A percentile compares a stretch with the other conserved stretches of the same genome.
Evolutionary conservation across 176 grass and related monocot species (phyloP).

Genomic region (Alopecurus myosuroides): DNA sequence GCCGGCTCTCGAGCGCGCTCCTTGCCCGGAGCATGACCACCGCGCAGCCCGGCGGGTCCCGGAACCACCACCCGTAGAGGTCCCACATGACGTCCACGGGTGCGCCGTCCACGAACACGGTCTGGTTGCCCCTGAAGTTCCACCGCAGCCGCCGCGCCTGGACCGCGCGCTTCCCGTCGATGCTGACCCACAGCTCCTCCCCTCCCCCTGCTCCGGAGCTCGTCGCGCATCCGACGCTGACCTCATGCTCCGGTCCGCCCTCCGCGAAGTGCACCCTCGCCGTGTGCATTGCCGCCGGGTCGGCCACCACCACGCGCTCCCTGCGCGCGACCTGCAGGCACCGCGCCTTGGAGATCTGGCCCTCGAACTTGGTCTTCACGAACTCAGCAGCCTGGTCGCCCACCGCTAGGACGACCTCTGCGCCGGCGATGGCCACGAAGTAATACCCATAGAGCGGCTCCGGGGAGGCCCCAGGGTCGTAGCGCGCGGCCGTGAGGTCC

Average conservation of each 20-base stretch:
- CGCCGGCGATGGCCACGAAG: constrained; percentile 50
- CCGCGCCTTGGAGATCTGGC: constrained; percentile 37
- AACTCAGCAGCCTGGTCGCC: constrained; percentile 67
- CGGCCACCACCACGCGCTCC: constrained; percentile 58
- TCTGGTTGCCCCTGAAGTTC: constrained; percentile 97
- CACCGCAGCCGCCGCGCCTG: constrained; percentile 59
- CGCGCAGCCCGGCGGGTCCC: constrained; percentile 43
- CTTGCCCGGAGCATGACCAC: constrained; percentile 78
- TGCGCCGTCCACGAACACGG: constrained; percentile 81
- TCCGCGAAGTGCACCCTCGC: constrained; percentile 49
- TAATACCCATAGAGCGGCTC: constrained; percentile 62
- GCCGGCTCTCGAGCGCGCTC: constrained; percentile 77
- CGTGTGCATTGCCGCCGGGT: constrained; percentile 21
- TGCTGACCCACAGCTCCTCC: constrained; percentile 67
- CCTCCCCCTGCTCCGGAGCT: neutral
- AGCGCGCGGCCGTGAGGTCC: constrained; percentile 62
- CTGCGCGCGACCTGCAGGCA: constrained; percentile 29
- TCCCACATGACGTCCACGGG: constrained; percentile 95
- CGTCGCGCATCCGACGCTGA: constrained; percentile 36
- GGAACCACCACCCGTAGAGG: constrained; percentile 71
- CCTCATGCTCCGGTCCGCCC: constrained; percentile 73
- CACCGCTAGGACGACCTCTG: constrained; percentile 64
- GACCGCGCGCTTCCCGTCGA: constrained; percentile 73
- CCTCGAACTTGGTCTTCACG: constrained; percentile 60
- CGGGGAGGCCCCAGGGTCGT: constrained; percentile 24